Base-by-base conservation (phyloP, 495 filamentous ascomycete species). In the Podospora australis region DNA sequence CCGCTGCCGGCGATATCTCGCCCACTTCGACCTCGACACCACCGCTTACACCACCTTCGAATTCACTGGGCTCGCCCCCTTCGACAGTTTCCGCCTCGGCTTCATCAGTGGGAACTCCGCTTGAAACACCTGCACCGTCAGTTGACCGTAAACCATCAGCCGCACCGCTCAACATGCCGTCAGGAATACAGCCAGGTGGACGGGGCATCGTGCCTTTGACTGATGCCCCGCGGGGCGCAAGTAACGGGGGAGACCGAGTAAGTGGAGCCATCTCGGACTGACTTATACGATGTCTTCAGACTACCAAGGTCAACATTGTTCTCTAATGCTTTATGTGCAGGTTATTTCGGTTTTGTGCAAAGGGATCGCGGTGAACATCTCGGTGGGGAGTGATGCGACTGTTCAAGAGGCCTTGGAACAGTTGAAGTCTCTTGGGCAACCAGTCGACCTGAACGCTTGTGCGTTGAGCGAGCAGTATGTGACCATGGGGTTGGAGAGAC, bases 201-300 rank as follows among this genome's bases (percentile, higher is more conserved):
- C 55, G 49, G 19, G 71, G 71, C 0, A 66, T 78, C 35, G 74
- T 83, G 4, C 81, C 84, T 43, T 80, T 82, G 26, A 80, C 75
- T 36, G 88, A 94, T 72, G 87, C 87, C 2, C 89, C 89, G 7
- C 70, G 83, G 2, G 89, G 87, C n/a, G 87, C 88, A 22, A 81
- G 87, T 55, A 94, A 94, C 71, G 80, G n/a, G n/a, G n/a, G n/a
- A n/a, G n/a, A n/a, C n/a, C n/a, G n/a, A n/a, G n/a, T 82, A 65
- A 68, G 74, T 69, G 24, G 35, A 39, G 13, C 36, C 42, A n/a
- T 30, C 7, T 30, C 7, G 28, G 28, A 30, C 7, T 30, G 13
- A 30, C 6, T 6, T 13, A 6, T 6, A 30, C 13, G 26, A 30
- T 30, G 6, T 30, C 6, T 13, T 6, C 26, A 6, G 26, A 30